Evolutionary conservation across 1,139 yeast species (phyloP).

Genomic region (Candida pseudocylindracea): DNA sequence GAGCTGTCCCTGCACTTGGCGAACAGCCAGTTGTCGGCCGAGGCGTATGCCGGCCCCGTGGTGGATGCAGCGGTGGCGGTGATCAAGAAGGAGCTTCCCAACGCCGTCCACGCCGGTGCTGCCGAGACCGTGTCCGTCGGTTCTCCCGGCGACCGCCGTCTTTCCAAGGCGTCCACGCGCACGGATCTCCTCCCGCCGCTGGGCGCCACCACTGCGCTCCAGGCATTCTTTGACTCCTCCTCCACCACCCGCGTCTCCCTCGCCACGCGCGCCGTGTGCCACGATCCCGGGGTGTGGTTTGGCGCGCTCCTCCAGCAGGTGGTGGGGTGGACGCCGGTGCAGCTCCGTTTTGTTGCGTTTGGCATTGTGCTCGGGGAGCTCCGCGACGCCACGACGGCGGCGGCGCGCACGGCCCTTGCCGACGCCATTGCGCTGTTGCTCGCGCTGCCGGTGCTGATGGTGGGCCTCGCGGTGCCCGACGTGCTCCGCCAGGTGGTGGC

Average conservation of each 20-base stretch:
- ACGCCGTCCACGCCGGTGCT: no score
- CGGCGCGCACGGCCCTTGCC: slow-evolving; percentile 34
- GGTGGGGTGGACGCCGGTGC: slow-evolving; percentile 74
- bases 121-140: no score
- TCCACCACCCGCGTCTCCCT: slow-evolving; percentile 24
- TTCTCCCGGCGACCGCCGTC: no score
- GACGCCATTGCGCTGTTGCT: slow-evolving; percentile 12
- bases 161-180: no score
- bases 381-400: slow-evolving; percentile 5
- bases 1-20: neutral
- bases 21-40: neutral
- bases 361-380: slow-evolving; percentile 11
- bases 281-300: slow-evolving; percentile 23
- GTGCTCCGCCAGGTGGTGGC: slow-evolving; percentile 39
- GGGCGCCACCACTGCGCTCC: slow-evolving; percentile 20
- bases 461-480: slow-evolving; percentile 80
- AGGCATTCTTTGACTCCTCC: slow-evolving; percentile 24
- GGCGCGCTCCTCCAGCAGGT: slow-evolving; percentile 36
- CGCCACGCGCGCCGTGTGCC: slow-evolving; percentile 21
- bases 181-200: no score
- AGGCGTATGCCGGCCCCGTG: no score
- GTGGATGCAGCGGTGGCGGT: no score
- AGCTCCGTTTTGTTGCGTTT: slow-evolving; percentile 52
- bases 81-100: no score
- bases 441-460: slow-evolving; percentile 63